Percentiles rank a stretch among this genome's conserved stretches.
These are phyloP conservation scores for Olyra latifolia DNA, from an alignment of 176 grass and related monocot genomes.

Conservation along the genomic window DNA sequence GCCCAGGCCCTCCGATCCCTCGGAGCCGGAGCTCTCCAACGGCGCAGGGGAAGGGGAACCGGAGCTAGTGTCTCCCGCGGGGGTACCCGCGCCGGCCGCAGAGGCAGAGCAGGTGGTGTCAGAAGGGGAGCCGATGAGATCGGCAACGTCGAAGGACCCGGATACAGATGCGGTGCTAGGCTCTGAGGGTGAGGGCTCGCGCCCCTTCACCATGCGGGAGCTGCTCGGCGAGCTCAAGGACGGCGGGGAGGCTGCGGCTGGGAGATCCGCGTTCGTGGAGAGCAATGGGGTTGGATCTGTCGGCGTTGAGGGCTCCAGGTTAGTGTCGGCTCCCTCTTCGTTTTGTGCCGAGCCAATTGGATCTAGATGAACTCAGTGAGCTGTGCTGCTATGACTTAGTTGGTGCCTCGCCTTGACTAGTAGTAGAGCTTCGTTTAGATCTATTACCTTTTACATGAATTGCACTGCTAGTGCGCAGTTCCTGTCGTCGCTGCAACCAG, in stretches of 20 bases:
- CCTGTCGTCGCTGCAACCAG: background rate
- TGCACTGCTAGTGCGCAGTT: background rate
- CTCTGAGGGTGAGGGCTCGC: slow-evolving; percentile 24
- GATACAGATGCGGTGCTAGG: slow-evolving; percentile 2
- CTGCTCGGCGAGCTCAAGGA: slow-evolving; percentile 71
- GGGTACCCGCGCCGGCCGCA: background rate
- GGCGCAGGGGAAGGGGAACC: slow-evolving; percentile 10
- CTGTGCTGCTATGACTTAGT: background rate
- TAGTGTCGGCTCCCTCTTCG: slow-evolving; percentile 22
- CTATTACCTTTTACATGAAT: background rate
- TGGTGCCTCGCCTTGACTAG: background rate
- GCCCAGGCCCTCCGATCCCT: background rate
- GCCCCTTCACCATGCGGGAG: slow-evolving; percentile 69
- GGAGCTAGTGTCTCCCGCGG: background rate
- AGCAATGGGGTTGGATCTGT: slow-evolving; percentile 46
- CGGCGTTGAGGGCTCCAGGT: slow-evolving; percentile 40
- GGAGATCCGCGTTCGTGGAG: slow-evolving; percentile 46
- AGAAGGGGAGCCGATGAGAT: background rate
- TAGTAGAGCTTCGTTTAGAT: background rate
- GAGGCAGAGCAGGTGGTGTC: background rate
- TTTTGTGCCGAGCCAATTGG: background rate
- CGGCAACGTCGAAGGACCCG: background rate
- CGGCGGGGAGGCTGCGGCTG: slow-evolving; percentile 35
- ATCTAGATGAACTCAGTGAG: background rate
- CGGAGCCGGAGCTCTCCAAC: slow-evolving; percentile 15